These are phyloP conservation scores for Aspergillus sp. DNA, from an alignment of 2,329 filamentous ascomycete genomes.

Conservation along the genomic window DNA sequence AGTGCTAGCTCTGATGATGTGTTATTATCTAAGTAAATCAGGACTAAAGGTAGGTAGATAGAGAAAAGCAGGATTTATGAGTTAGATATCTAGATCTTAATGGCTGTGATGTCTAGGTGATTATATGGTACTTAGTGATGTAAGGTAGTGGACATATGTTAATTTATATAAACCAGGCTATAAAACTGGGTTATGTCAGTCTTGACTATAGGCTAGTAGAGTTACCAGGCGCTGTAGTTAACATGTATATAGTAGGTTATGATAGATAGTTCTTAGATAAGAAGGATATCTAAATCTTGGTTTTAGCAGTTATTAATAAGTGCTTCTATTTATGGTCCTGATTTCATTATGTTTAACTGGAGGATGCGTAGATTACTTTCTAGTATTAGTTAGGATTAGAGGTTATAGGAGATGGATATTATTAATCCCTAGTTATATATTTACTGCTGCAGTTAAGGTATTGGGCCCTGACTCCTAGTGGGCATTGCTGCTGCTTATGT, in stretches of 20 bases:
- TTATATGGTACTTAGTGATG: slow-evolving; percentile 17
- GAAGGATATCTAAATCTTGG: slow-evolving; percentile 17
- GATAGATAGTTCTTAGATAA: slow-evolving; percentile 13
- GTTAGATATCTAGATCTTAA: slow-evolving; percentile 14
- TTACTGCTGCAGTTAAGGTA: slow-evolving; percentile 14
- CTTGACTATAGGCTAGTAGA: slow-evolving; percentile 15
- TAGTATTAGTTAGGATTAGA: slow-evolving; percentile 1
- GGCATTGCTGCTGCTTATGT: slow-evolving; percentile 14
- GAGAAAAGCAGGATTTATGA: slow-evolving; percentile 13
- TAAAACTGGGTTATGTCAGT: background rate
- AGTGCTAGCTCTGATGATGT: slow-evolving; percentile 1
- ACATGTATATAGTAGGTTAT: slow-evolving; percentile 14
- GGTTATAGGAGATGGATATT: slow-evolving; percentile 5
- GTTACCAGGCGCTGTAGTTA: slow-evolving; percentile 19
- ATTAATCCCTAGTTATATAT: slow-evolving; percentile 13
- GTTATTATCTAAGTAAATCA: background rate
- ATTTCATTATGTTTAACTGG: slow-evolving; percentile 17
- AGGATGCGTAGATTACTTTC: background rate
- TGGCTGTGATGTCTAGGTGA: slow-evolving; percentile 16
- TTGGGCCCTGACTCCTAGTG: slow-evolving; percentile 10
- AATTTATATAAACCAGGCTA: slow-evolving; percentile 20
- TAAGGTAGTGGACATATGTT: slow-evolving; percentile 16
- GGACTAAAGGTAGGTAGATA: slow-evolving; percentile 9
- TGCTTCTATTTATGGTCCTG: slow-evolving; percentile 16
- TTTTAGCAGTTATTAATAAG: slow-evolving; percentile 22